Evolutionary conservation across 2,329 filamentous ascomycete genomes (phyloP).

Genomic region (Scolecobasidium constrictum): DNA sequence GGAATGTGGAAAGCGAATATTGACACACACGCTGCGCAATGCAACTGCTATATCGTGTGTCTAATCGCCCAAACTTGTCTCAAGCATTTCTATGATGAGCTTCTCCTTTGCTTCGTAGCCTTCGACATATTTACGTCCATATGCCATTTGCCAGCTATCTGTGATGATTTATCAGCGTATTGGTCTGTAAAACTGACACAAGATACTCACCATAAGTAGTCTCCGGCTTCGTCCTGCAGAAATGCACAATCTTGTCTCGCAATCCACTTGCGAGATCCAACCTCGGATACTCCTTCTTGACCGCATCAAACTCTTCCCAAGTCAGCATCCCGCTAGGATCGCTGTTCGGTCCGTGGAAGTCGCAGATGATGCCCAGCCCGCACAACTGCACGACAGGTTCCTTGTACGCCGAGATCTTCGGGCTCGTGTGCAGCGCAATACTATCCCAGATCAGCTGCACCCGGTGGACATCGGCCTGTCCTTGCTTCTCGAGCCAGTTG

Average conservation of each 20-base stretch:
- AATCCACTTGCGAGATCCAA: slow-evolving; percentile 22
- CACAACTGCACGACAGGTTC: slow-evolving; percentile 29
- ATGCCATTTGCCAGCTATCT: too few relatives aligned
- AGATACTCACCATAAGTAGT: slow-evolving; percentile 20
- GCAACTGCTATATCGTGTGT: too few relatives aligned
- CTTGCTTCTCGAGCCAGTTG: slow-evolving; percentile 16
- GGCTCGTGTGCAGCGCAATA: slow-evolving; percentile 35
- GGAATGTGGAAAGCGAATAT: too few relatives aligned
- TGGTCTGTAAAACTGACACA: too few relatives aligned
- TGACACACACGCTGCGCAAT: too few relatives aligned
- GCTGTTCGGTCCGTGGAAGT: slow-evolving; percentile 27
- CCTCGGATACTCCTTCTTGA: slow-evolving; percentile 25
- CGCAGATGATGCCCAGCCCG: slow-evolving; percentile 26
- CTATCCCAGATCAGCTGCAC: slow-evolving; percentile 39
- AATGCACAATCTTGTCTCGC: slow-evolving; percentile 26
- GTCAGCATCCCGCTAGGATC: slow-evolving; percentile 19
- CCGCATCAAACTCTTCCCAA: slow-evolving; percentile 22
- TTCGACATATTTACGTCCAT: too few relatives aligned
- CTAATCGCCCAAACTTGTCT: too few relatives aligned
- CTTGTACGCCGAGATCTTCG: slow-evolving; percentile 30
- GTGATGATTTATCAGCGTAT: too few relatives aligned
- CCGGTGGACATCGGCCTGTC: slow-evolving; percentile 21
- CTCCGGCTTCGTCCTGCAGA: slow-evolving; percentile 29
- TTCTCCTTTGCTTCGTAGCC: too few relatives aligned
- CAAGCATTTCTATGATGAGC: too few relatives aligned